phyloP scores from a whole-genome alignment of 1,139 yeast genomes.

The Yamadazyma kanchanaburiensis region DNA sequence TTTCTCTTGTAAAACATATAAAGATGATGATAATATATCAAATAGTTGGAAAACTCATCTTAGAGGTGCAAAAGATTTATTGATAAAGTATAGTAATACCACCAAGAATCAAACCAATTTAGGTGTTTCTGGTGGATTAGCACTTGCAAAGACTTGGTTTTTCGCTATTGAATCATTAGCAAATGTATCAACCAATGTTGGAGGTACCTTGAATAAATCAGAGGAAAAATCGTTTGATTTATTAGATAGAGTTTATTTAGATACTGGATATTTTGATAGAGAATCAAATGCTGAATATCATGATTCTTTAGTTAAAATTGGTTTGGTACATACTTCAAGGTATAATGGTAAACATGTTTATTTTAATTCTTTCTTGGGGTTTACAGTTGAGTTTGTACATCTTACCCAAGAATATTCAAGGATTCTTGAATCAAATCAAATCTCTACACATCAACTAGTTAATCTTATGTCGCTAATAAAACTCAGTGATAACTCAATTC shows the following conservation, averaged over 20 bases:
- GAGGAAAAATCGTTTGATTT: not conserved
- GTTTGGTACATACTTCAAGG: constrained; percentile 20
- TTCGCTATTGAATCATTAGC: constrained; percentile 41
- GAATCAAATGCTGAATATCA: constrained; percentile 29
- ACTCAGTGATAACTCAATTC: constrained; percentile 17
- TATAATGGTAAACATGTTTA: constrained; percentile 9
- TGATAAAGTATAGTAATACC: constrained; percentile 28
- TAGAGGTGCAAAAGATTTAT: constrained; percentile 39
- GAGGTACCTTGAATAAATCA: constrained; percentile 23
- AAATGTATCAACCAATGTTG: constrained; percentile 26
- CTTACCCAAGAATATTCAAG: constrained; percentile 27
- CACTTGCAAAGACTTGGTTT: constrained; percentile 45
- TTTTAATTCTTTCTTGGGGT: constrained; percentile 36
- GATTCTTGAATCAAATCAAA: constrained; percentile 14
- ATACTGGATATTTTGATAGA: constrained; percentile 31
- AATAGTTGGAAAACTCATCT: constrained; percentile 39
- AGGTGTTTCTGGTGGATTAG: constrained; percentile 33
- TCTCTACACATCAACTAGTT: constrained; percentile 19
- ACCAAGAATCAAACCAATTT: constrained; percentile 12
- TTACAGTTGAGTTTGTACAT: constrained; percentile 24
- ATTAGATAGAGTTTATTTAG: constrained; percentile 20
- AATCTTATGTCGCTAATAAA: constrained; percentile 25
- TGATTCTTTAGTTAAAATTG: constrained; percentile 27
- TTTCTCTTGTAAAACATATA: constrained; percentile 30
- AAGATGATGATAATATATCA: constrained; percentile 16